Percentiles rank a stretch among this genome's conserved stretches.
Evolutionary conservation across 2,329 filamentous ascomycete genomes (phyloP).

Genomic region (Mariannaea elegans): DNA sequence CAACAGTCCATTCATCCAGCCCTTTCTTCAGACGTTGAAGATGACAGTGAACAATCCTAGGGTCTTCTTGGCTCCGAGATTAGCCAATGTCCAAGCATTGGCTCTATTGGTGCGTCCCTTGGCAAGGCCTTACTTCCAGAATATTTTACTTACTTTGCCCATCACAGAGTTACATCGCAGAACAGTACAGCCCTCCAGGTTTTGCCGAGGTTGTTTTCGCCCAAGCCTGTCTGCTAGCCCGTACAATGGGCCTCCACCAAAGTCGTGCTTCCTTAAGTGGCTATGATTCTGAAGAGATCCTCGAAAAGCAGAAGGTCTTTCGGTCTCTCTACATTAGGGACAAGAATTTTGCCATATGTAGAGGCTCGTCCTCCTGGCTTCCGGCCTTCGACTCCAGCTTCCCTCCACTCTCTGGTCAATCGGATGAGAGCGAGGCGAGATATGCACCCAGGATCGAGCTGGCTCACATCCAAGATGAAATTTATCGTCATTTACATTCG

Average conservation of each 20-base stretch:
- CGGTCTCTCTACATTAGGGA: slow-evolving; percentile 38
- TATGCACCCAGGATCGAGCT: slow-evolving; percentile 33
- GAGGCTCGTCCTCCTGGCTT: slow-evolving; percentile 33
- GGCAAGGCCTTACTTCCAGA: neutral
- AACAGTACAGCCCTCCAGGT: slow-evolving; percentile 37
- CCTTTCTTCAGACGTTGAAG: slow-evolving; percentile 35
- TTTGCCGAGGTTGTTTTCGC: slow-evolving; percentile 38
- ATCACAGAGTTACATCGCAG: slow-evolving; percentile 37
- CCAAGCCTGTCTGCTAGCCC: slow-evolving; percentile 38
- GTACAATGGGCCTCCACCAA: slow-evolving; percentile 40
- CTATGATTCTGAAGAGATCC: slow-evolving; percentile 15
- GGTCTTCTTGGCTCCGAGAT: slow-evolving; percentile 36
- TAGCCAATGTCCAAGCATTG: slow-evolving; percentile 39
- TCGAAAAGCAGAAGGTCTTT: slow-evolving; percentile 36
- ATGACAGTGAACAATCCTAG: slow-evolving; percentile 40
- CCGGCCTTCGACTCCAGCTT: slow-evolving; percentile 29
- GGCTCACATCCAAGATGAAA: slow-evolving; percentile 35
- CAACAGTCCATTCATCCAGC: slow-evolving; percentile 37
- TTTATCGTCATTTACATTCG: slow-evolving; percentile 30
- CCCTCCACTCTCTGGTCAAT: neutral
- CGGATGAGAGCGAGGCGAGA: slow-evolving; percentile 14
- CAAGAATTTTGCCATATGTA: slow-evolving; percentile 34
- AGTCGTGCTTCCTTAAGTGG: slow-evolving; percentile 18
- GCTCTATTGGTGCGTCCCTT: slow-evolving; percentile 32
- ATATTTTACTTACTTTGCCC: neutral